A percentile compares a stretch with the other conserved stretches of the same genome.
phyloP scores from a whole-genome alignment of 805 yeast species.

The Cyberlindnera subsufficiens region DNA sequence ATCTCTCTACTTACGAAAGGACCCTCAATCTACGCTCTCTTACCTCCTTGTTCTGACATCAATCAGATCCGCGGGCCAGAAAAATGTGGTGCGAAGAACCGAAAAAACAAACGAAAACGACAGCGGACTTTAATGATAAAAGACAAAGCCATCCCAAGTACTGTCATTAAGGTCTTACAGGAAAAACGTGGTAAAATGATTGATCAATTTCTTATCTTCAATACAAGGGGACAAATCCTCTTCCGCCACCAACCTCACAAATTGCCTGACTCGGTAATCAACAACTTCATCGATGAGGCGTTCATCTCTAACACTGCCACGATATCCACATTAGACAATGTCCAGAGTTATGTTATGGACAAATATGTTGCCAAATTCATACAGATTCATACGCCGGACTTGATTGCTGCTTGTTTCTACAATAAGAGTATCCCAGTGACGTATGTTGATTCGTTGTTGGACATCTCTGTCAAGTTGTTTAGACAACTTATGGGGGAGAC shows the following conservation, averaged over 20 bases:
- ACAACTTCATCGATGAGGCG: slow-evolving; percentile 42
- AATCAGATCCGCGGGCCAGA: no score
- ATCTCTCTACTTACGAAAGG: no score
- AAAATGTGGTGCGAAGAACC: neutral
- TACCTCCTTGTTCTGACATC: no score
- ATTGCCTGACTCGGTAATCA: slow-evolving; percentile 36
- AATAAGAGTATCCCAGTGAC: slow-evolving; percentile 31
- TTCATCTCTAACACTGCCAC: slow-evolving; percentile 35
- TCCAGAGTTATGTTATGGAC: neutral
- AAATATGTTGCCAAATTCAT: slow-evolving; percentile 39
- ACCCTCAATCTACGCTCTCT: no score
- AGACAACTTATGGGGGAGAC: slow-evolving; percentile 27
- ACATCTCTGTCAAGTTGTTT: slow-evolving; percentile 24
- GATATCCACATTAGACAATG: neutral
- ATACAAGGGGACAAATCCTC: slow-evolving; percentile 46
- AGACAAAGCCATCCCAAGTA: no score
- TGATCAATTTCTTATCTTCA: slow-evolving; percentile 44
- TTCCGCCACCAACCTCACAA: slow-evolving; percentile 39
- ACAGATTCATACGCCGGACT: slow-evolving; percentile 35
- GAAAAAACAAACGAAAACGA: neutral
- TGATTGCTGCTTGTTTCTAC: slow-evolving; percentile 39
- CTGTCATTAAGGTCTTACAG: no score
- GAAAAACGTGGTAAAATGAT: slow-evolving; percentile 26
- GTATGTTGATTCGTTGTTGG: slow-evolving; percentile 30
- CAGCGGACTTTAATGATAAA: no score